These are phyloP conservation scores for Pestalotiopsis sp. DNA, from an alignment of 2,329 filamentous ascomycete species.

Conservation along the genomic window DNA sequence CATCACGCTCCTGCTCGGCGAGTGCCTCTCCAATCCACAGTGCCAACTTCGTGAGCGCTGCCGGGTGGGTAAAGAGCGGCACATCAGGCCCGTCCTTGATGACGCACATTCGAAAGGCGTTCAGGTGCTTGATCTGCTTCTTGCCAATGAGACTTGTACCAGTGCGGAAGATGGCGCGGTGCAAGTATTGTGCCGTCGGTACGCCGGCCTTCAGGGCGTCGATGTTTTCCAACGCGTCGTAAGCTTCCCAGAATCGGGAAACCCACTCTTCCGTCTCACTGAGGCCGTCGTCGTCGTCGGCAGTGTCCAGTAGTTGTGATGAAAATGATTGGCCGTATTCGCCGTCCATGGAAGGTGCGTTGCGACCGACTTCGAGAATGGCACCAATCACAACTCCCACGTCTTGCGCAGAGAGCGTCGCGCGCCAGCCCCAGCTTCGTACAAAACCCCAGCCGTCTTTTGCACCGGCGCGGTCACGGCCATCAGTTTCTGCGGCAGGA, in stretches of 20 bases:
- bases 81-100: slow-evolving; percentile 95
- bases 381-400: slow-evolving; percentile 92
- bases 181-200: slow-evolving; percentile 82
- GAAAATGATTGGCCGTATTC: slow-evolving; percentile 28
- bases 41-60: slow-evolving; percentile 89
- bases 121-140: slow-evolving; percentile 87
- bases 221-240: slow-evolving; percentile 73
- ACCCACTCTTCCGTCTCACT: slow-evolving; percentile 66
- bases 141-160: slow-evolving; percentile 91
- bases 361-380: slow-evolving; percentile 85
- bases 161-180: slow-evolving; percentile 90
- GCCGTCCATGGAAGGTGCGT: slow-evolving; percentile 37
- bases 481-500: slow-evolving; percentile 73
- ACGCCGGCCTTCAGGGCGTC: slow-evolving; percentile 76
- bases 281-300: slow-evolving; percentile 44
- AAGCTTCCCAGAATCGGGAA: slow-evolving; percentile 70
- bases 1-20: slow-evolving; percentile 81
- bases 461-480: slow-evolving; percentile 67
- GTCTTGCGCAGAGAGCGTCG: slow-evolving; percentile 89
- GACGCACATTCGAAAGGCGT: slow-evolving; percentile 91
- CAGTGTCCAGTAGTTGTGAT: slow-evolving; percentile 21
- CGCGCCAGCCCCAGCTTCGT: slow-evolving; percentile 95
- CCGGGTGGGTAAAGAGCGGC: slow-evolving; percentile 87
- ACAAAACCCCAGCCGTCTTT: slow-evolving; percentile 98
- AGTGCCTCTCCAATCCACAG: slow-evolving; percentile 94